Evolutionary conservation across 805 yeast genomes (phyloP).

Genomic region (Yamadazyma nakazawae): DNA sequence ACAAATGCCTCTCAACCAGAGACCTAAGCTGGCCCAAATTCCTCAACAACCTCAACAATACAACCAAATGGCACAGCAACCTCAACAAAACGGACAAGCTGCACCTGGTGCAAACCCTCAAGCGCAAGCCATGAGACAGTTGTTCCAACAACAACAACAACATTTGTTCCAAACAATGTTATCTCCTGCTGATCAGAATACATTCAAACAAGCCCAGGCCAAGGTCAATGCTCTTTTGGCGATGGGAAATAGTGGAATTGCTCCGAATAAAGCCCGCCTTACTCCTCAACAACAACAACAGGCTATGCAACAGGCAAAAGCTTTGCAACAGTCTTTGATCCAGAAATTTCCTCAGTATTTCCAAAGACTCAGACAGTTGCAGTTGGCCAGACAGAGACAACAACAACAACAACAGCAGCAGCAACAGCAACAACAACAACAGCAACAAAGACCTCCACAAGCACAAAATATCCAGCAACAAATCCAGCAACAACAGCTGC

Average conservation of each 20-base stretch:
- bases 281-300: slow-evolving; percentile 45
- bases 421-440: slow-evolving; percentile 12
- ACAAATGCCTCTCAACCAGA: slow-evolving; percentile 13
- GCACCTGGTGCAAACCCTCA: slow-evolving; percentile 13
- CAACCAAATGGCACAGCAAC: background rate
- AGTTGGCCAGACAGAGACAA: slow-evolving; percentile 16
- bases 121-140: slow-evolving; percentile 15
- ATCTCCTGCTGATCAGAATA: slow-evolving; percentile 40
- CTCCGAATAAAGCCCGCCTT: slow-evolving; percentile 40
- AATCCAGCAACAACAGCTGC: slow-evolving; percentile 9
- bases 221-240: slow-evolving; percentile 38
- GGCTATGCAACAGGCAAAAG: slow-evolving; percentile 41
- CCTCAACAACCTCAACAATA: slow-evolving; percentile 9
- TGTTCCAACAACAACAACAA: slow-evolving; percentile 39
- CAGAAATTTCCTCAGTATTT: slow-evolving; percentile 37
- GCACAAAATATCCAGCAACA: slow-evolving; percentile 7
- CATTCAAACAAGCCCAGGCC: slow-evolving; percentile 38
- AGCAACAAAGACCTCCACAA: slow-evolving; percentile 6
- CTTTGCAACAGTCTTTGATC: slow-evolving; percentile 33
- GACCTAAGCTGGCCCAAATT: background rate
- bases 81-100: background rate
- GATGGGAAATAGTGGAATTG: slow-evolving; percentile 42
- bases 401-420: slow-evolving; percentile 14
- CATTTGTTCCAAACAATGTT: slow-evolving; percentile 43
- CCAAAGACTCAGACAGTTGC: slow-evolving; percentile 36